Evolutionary conservation across 208 protist genomes (phyloP), one percentile per base, ranked within the genome.

Genomic region (Naegleria gruberi): DNA sequence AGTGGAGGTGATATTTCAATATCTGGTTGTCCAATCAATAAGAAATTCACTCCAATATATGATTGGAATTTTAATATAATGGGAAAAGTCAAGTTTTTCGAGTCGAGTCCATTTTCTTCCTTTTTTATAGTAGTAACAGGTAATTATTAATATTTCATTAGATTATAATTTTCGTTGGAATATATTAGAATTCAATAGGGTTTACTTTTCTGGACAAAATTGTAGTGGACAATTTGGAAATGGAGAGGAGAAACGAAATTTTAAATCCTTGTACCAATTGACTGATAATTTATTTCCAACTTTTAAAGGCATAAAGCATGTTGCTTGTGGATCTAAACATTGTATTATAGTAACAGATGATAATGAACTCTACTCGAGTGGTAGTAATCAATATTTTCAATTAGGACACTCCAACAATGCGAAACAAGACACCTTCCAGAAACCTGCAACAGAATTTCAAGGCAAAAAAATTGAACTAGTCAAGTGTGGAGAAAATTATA

Each of bases 111-210:
- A 2, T 12, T n/a, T 77, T 30, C 30, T 37, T 37, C 30, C 26
- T 77, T 77, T 77, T 77, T 77, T n/a, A 77, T 77, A 37, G 34
- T 77, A 37, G 65, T 77, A n/a, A 77, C 65, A 77, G 30, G 65
- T 77, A 26, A 3, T 10, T 65, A 65, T 23, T 10, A 10, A 23
- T 65, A 30, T 65, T 30, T 65, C 19, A 65, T 23, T 65, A 30
- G 19, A 65, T 23, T 65, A 23, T 65, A 65, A 30, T 10, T 30
- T 23, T 65, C 51, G 15, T 55, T 55, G 5, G 46, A 55, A 55
- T 55, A 55, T 15, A 15, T 3, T 23, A 65, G 51, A 65, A 65
- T 65, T 26, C 3, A 77, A 77, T n/a, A 77, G n/a, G 34, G 34
- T 77, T 7, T 77, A 77, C 8, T 77, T 77, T 77, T 77, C 65